Evolutionary conservation across 805 yeast genomes (phyloP), one percentile per base, ranked within the genome.

Genomic region (Wickerhamiella kazuoi): DNA sequence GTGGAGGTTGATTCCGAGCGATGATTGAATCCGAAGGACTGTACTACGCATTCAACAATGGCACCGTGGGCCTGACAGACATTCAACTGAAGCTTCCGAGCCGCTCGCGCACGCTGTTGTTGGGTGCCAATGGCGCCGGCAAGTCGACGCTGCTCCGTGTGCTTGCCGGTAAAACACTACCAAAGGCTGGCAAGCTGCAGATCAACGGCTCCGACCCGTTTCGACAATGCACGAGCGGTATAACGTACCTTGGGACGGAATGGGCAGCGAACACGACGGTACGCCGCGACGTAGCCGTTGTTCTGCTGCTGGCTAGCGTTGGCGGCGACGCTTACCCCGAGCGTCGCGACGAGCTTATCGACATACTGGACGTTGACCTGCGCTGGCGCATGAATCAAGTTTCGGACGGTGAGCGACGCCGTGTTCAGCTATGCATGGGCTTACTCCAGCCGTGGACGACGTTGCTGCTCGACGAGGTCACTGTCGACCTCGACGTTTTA

Each of bases 61-160:
- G 68, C 3, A 67, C 68, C 37, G 69, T 80, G 2, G 93, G 94
- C 0, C 63, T 90, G 14, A 68, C 69, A 23, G 66, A 80, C 35
- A 68, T 87, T 44, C 63, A 66, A 29, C 51, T 90, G 31, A 48
- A 62, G 11, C 66, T 90, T 17, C 74, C 76, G 1, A 72, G 79
- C 68, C 74, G 79, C 5, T 71, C 87, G 1, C 68, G 94, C 43
- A 73, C 86, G 9, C 62, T 90, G 28, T 57, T 90, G 6, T 68
- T 90, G 19, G 98, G 98, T 0, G 93, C 97, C 11, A 86, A 86
- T 50, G 98, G 98, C 16, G 97, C 98, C 1, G 97, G 98, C 3
- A 90, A 90, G 56, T 81, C 95, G 1, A 90, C 98, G 0, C 56
- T 90, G 33, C 64, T 90, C 46, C 73, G 75, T 54, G 69, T 90